phyloP scores from a whole-genome alignment of 2,329 filamentous ascomycete species.

The Neodidymelliopsis sp. region DNA sequence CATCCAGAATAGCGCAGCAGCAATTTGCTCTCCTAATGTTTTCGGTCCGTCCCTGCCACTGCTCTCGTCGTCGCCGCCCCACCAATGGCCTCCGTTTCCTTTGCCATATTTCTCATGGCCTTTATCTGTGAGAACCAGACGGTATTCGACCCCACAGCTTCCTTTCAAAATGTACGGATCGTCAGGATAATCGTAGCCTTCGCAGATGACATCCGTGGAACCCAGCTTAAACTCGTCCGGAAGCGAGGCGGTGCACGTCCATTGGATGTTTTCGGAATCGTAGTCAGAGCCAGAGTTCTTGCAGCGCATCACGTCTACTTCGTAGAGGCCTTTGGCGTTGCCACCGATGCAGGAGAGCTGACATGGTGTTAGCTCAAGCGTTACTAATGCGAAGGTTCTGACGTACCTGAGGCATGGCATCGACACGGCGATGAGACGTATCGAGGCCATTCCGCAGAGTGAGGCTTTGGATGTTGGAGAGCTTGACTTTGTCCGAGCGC shows the following conservation, averaged over 20 bases:
- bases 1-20: slow-evolving; percentile 63
- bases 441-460: slow-evolving; percentile 74
- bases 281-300: slow-evolving; percentile 85
- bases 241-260: slow-evolving; percentile 79
- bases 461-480: slow-evolving; percentile 75
- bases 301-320: slow-evolving; percentile 86
- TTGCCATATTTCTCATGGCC: slow-evolving; percentile 75
- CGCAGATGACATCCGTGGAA: slow-evolving; percentile 88
- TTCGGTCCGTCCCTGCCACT: slow-evolving; percentile 50
- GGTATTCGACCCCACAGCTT: slow-evolving; percentile 91
- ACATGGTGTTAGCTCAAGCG: slow-evolving; percentile 19
- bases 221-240: slow-evolving; percentile 76
- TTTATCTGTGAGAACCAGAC: slow-evolving; percentile 75
- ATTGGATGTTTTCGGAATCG: slow-evolving; percentile 83
- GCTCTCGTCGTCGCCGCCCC: slow-evolving; percentile 47
- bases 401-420: slow-evolving; percentile 68
- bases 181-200: slow-evolving; percentile 79
- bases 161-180: slow-evolving; percentile 90
- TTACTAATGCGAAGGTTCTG: background rate
- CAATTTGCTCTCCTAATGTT: slow-evolving; percentile 40
- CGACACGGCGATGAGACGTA: slow-evolving; percentile 78
- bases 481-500: slow-evolving; percentile 61
- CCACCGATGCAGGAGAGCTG: slow-evolving; percentile 78
- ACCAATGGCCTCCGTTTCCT: slow-evolving; percentile 54
- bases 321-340: slow-evolving; percentile 67